Base-by-base conservation (phyloP, 352 stramenopile genomes). In the Nothophytophthora sp. region DNA sequence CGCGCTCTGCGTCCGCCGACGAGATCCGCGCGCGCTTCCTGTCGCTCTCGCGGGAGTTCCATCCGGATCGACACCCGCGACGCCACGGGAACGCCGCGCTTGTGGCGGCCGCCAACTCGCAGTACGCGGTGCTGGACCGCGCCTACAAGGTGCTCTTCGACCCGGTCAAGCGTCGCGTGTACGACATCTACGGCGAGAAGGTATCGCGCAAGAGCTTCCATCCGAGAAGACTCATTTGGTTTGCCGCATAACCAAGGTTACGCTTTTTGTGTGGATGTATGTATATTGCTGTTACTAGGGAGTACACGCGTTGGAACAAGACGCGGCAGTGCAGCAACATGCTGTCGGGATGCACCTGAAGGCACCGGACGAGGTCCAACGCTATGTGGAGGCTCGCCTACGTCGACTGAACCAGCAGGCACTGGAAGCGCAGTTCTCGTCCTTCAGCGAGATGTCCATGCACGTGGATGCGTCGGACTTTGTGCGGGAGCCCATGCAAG, bases 141-240 rank as follows among this genome's bases (percentile, higher is more conserved):
- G 83, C 83, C 1, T 94, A 94, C 72, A 92, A 92, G 52, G 80
- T 94, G 43, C 69, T 94, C 2, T 80, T 54, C 30, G 82, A 90
- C 39, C 81, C 76, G 3, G 54, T 85, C 7, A 80, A 70, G 60
- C 81, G 81, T 29, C 61, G 70, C 20, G 79, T 82, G 39, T 94
- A 94, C 62, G 81, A 91, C 56, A 53, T 85, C 32, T 90, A 89
- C 58, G 83, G 83, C 40, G 83, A 94, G 48, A 71, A 70, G 55
- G 71, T 81, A 23, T n/a, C n/a, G n/a, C n/a, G n/a, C n/a, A n/a
- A n/a, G n/a, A n/a, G n/a, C n/a, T n/a, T n/a, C n/a, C n/a, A n/a
- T n/a, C n/a, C n/a, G n/a, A n/a, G n/a, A n/a, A n/a, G n/a, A 22
- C 35, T 16, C 15, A 32, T 55, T n/a, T 50, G 10, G 39, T n/a